These are phyloP conservation scores for Pisolithus microcarpus DNA, from an alignment of 768 basidiomycete species.

Conservation along the genomic window DNA sequence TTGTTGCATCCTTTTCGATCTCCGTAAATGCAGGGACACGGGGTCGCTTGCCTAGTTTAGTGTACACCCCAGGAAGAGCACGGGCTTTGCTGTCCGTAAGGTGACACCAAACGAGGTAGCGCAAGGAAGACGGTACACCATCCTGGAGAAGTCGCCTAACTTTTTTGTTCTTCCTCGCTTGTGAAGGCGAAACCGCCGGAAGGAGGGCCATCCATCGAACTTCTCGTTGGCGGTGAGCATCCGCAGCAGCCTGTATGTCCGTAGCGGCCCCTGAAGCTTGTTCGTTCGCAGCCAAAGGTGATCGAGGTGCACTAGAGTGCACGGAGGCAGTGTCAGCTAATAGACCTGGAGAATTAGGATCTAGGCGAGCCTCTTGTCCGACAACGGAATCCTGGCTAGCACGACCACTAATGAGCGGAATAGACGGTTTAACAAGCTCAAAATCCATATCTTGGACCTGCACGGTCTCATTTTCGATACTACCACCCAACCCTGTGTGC, in stretches of 20 bases:
- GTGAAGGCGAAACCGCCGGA: slow-evolving; percentile 46
- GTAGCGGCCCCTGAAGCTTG: not conserved
- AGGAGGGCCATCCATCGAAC: slow-evolving; percentile 67
- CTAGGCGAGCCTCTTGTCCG: slow-evolving; percentile 19
- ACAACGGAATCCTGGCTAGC: slow-evolving; percentile 50
- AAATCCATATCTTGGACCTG: slow-evolving; percentile 81
- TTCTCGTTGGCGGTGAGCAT: slow-evolving; percentile 71
- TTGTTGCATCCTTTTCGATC: slow-evolving; percentile 53
- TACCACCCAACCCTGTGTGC: slow-evolving; percentile 12
- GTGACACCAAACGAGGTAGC: slow-evolving; percentile 80
- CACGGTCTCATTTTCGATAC: slow-evolving; percentile 45
- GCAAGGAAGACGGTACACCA: slow-evolving; percentile 76
- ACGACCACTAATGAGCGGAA: slow-evolving; percentile 37
- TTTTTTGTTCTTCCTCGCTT: slow-evolving; percentile 75
- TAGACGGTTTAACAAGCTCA: slow-evolving; percentile 61
- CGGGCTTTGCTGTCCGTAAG: slow-evolving; percentile 71
- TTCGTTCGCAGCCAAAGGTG: slow-evolving; percentile 15
- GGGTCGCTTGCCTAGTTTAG: slow-evolving; percentile 51
- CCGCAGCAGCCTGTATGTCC: slow-evolving; percentile 26
- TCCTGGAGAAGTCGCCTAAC: slow-evolving; percentile 65
- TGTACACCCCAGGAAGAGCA: slow-evolving; percentile 61
- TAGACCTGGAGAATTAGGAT: slow-evolving; percentile 14
- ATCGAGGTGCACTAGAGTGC: slow-evolving; percentile 26
- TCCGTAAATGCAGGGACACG: slow-evolving; percentile 41
- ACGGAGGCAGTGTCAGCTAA: slow-evolving; percentile 38